Percentiles rank a stretch among this genome's conserved stretches.
Evolutionary conservation across 2,329 filamentous ascomycete species (phyloP).

Genomic region (Colletotrichum gloeosporioides): DNA sequence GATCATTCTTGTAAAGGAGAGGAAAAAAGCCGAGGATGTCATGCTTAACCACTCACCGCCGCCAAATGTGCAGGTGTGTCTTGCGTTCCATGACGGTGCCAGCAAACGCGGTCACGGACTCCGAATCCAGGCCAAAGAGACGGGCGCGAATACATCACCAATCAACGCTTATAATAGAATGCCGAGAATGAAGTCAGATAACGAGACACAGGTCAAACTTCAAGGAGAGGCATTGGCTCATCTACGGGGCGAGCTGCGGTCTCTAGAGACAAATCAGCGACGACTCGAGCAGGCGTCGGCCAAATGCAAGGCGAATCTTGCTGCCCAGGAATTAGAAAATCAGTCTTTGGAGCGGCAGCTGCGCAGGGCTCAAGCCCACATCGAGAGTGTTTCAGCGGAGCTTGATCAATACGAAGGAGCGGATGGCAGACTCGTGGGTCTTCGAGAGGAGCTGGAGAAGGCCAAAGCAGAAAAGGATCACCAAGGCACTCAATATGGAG

Average conservation of each 20-base stretch:
- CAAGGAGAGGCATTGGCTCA: slow-evolving; percentile 56
- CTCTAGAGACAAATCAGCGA: slow-evolving; percentile 54
- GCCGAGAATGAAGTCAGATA: slow-evolving; percentile 82
- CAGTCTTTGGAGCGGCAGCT: slow-evolving; percentile 54
- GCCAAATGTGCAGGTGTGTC: slow-evolving; percentile 75
- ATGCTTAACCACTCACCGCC: slow-evolving; percentile 70
- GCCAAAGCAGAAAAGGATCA: slow-evolving; percentile 48
- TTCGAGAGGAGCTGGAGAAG: slow-evolving; percentile 64
- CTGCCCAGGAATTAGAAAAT: slow-evolving; percentile 45
- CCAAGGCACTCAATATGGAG: slow-evolving; percentile 61
- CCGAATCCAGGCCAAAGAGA: slow-evolving; percentile 8
- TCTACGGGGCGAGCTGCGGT: slow-evolving; percentile 58
- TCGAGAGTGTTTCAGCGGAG: slow-evolving; percentile 58
- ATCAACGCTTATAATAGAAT: slow-evolving; percentile 52
- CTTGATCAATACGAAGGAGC: slow-evolving; percentile 72
- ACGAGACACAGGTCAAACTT: slow-evolving; percentile 66
- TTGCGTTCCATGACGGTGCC: slow-evolving; percentile 65
- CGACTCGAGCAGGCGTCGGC: slow-evolving; percentile 53
- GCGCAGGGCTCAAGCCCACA: slow-evolving; percentile 65
- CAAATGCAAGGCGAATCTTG: slow-evolving; percentile 49
- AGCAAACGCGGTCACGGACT: slow-evolving; percentile 39
- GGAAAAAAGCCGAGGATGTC: slow-evolving; percentile 69
- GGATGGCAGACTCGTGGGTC: slow-evolving; percentile 67
- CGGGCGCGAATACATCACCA: slow-evolving; percentile 39
- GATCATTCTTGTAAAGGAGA: slow-evolving; percentile 74